These are phyloP conservation scores for Rubus parviflorus DNA, from an alignment of 306 rosid genomes.

Conservation along the genomic window DNA sequence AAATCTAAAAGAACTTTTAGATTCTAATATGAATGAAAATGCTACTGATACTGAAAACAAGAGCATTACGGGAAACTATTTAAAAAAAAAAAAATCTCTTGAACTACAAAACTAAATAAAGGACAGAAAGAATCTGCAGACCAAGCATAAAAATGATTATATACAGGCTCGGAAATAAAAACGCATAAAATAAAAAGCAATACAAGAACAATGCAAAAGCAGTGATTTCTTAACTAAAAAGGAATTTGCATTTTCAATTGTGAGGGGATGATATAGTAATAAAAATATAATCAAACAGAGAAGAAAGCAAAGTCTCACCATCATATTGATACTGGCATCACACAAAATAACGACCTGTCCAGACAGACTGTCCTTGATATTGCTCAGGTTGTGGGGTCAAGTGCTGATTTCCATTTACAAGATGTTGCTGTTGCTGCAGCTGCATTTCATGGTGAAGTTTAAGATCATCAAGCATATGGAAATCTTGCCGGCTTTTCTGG, in stretches of 20 bases:
- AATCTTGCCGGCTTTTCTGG: conserved; percentile 75
- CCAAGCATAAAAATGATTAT: no score
- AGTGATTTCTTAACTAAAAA: neutral
- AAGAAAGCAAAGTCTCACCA: conserved; percentile 51
- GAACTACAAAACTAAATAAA: neutral
- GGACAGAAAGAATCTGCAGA: neutral
- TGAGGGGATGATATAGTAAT: neutral
- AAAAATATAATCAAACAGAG: neutral
- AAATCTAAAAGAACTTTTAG: neutral
- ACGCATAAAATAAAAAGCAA: neutral
- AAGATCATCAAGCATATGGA: conserved; percentile 52
- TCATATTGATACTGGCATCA: conserved; percentile 62
- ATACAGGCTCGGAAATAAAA: neutral
- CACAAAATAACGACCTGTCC: conserved; percentile 83
- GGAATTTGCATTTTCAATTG: neutral
- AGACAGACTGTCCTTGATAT: conserved; percentile 79
- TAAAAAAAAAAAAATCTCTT: neutral
- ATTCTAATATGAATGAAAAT: neutral
- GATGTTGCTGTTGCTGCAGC: conserved; percentile 58
- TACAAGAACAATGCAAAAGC: neutral
- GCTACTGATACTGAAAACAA: neutral
- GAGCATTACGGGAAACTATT: neutral
- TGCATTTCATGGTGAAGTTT: conserved; percentile 70
- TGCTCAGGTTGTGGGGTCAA: conserved; percentile 68
- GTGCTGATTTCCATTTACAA: conserved; percentile 60